phyloP scores from a whole-genome alignment of 176 grass and related monocot species.

The Microstegium vimineum region DNA sequence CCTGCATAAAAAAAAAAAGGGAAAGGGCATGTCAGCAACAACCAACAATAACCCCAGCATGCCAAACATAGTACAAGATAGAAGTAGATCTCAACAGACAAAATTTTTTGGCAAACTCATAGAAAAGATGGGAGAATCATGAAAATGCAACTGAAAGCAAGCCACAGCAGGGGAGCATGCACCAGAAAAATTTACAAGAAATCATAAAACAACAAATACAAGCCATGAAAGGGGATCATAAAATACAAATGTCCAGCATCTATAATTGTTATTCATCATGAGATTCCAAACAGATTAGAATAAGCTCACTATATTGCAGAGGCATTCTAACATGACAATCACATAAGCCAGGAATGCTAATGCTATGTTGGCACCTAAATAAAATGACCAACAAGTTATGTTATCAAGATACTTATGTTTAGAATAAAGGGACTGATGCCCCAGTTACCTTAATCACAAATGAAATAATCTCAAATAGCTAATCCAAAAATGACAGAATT shows the following conservation, averaged over 20 bases:
- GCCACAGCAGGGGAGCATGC: not conserved
- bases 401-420: not conserved
- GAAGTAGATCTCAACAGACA: no score
- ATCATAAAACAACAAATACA: not conserved
- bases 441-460: not conserved
- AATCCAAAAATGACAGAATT: not conserved
- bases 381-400: not conserved
- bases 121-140: not conserved
- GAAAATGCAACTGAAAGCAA: not conserved
- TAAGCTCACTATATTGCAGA: not conserved
- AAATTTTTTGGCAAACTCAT: not conserved
- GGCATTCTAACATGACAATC: not conserved
- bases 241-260: not conserved
- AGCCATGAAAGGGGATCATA: not conserved
- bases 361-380: not conserved
- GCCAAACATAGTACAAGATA: not conserved
- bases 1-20: constrained; percentile 42
- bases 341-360: not conserved
- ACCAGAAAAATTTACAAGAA: not conserved
- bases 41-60: not conserved
- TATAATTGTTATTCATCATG: not conserved
- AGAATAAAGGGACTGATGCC: not conserved
- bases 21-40: not conserved
- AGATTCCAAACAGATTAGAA: not conserved
- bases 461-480: not conserved